Percentiles rank a stretch among this genome's conserved stretches.
Evolutionary conservation across 257 asterid genomes (phyloP).

Genomic region (Fraxinus cuspidata): DNA sequence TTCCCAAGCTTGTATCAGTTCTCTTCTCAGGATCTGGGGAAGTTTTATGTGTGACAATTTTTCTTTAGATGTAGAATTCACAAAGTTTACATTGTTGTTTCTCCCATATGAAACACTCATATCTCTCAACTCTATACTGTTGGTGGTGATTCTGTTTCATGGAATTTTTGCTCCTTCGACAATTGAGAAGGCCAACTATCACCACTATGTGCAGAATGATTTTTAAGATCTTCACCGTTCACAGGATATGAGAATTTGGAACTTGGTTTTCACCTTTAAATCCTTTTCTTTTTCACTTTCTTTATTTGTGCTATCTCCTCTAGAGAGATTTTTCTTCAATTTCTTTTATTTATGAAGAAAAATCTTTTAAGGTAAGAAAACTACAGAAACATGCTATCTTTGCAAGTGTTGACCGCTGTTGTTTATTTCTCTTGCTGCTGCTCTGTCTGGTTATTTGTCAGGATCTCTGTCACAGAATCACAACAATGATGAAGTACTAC

Average conservation of each 20-base stretch:
- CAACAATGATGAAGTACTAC: background rate
- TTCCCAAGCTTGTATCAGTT: conserved; percentile 5
- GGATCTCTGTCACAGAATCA: background rate
- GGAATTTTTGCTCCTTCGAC: conserved; percentile 6
- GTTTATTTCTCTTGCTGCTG: background rate
- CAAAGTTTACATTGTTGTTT: background rate
- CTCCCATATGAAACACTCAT: background rate
- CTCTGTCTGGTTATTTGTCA: background rate
- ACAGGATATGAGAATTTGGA: background rate
- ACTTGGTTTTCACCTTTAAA: background rate
- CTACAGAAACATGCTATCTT: background rate
- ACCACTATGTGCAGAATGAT: conserved; percentile 16
- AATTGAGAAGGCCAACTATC: conserved; percentile 7
- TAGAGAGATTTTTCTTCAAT: background rate
- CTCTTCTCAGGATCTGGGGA: conserved; percentile 5
- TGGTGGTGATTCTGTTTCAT: conserved; percentile 6
- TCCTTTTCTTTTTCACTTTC: background rate
- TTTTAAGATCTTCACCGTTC: background rate
- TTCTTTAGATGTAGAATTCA: background rate
- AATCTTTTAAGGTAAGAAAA: background rate
- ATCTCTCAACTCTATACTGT: conserved; percentile 10
- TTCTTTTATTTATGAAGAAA: background rate
- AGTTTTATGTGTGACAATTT: background rate
- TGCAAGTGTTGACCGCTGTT: background rate
- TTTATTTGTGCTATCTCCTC: conserved; percentile 9